These are phyloP conservation scores for Solanum sitiens DNA, from an alignment of 257 asterid species.

Conservation along the genomic window DNA sequence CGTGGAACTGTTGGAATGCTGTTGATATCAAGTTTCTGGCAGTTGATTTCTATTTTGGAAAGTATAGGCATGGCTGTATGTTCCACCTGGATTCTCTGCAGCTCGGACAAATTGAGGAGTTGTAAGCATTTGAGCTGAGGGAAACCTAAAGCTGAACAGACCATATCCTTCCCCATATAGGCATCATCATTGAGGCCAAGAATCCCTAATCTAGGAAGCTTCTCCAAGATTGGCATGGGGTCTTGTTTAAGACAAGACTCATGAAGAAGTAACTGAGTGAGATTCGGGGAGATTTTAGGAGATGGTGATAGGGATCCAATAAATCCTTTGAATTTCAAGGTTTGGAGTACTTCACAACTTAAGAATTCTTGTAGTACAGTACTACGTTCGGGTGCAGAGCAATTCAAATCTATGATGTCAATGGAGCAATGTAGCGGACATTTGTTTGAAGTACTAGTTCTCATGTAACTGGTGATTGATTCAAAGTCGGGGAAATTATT, in stretches of 20 bases:
- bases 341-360: conserved; percentile 17
- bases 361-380: conserved; percentile 13
- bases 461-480: conserved; percentile 23
- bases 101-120: conserved; percentile 16
- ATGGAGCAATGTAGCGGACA: conserved; percentile 19
- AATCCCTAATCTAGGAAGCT: conserved; percentile 25
- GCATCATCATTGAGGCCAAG: conserved; percentile 15
- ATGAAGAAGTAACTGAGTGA: conserved; percentile 25
- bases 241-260: conserved; percentile 18
- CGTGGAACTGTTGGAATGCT: background rate
- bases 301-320: conserved; percentile 18
- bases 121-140: conserved; percentile 23
- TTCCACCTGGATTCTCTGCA: conserved; percentile 17
- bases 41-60: conserved; percentile 14
- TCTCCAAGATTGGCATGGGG: conserved; percentile 31
- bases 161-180: conserved; percentile 22
- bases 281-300: conserved; percentile 22
- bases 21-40: conserved; percentile 4
- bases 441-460: conserved; percentile 14
- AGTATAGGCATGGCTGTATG: conserved; percentile 31
- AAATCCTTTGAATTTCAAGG: conserved; percentile 11
- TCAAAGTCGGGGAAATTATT: conserved; percentile 18
- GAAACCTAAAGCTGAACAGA: conserved; percentile 22
- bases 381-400: conserved; percentile 16
- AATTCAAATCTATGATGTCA: conserved; percentile 12